Percentiles rank a stretch among this genome's conserved stretches.
Conservation (phyloP, 2,329 filamentous ascomycete species). For the Ophiocordyceps polyrhachis-furcata region DNA sequence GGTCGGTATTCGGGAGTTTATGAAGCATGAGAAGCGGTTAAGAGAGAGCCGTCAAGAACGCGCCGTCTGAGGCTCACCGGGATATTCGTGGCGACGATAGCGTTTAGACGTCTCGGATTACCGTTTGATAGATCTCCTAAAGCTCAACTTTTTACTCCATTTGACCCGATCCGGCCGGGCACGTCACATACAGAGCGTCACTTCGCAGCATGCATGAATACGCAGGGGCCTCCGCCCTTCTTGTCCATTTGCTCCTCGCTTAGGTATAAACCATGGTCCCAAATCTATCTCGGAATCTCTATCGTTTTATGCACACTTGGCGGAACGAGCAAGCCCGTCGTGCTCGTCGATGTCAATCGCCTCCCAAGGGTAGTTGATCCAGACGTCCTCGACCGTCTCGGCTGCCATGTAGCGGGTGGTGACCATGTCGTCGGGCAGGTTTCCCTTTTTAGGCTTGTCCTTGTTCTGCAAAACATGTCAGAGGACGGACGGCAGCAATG, state of each 20-base stretch:
- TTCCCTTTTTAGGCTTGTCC: conserved; percentile 88
- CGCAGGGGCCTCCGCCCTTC: neutral
- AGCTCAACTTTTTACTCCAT: too few species aligned
- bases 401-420: conserved; percentile 66
- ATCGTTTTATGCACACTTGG: conserved; percentile 6
- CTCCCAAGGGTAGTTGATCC: conserved; percentile 99
- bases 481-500: conserved; percentile 2
- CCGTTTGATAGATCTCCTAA: neutral
- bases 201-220: neutral
- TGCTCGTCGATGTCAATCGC: conserved; percentile 87
- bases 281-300: neutral
- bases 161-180: too few species aligned
- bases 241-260: neutral
- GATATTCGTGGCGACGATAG: neutral
- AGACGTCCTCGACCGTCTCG: conserved; percentile 76
- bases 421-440: conserved; percentile 61
- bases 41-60: conserved; percentile 53
- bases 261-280: neutral
- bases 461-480: conserved; percentile 49
- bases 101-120: neutral
- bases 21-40: conserved; percentile 86
- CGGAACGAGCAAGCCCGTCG: conserved; percentile 45
- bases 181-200: neutral
- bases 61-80: conserved; percentile 21
- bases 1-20: conserved; percentile 88